Conservation (phyloP, 2,329 filamentous ascomycete species). For the Fusarium sp. region DNA sequence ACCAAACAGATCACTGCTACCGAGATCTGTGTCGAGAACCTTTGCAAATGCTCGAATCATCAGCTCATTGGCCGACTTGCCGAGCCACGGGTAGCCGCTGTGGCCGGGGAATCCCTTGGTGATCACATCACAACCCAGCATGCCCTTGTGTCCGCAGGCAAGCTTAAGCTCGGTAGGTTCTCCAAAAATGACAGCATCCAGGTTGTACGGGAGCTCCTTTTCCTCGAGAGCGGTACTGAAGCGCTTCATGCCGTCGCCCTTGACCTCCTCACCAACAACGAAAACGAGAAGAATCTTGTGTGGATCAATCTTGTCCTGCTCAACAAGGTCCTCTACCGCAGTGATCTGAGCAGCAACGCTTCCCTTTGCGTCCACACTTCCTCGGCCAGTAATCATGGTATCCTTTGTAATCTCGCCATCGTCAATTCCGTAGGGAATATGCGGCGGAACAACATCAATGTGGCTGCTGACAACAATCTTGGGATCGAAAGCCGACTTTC, state of each 20-base stretch:
- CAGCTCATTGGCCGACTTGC: constrained; percentile 85
- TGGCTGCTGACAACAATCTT: constrained; percentile 80
- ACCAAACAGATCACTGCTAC: constrained; percentile 81
- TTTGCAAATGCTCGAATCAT: constrained; percentile 79
- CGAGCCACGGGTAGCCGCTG: constrained; percentile 92
- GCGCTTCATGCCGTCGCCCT: constrained; percentile 82
- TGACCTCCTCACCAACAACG: constrained; percentile 86
- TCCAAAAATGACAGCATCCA: constrained; percentile 85
- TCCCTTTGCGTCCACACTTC: constrained; percentile 79
- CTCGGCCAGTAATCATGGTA: constrained; percentile 76
- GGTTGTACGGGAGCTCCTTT: constrained; percentile 53
- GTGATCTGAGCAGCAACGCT: constrained; percentile 80
- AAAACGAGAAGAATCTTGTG: constrained; percentile 72
- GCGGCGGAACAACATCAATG: constrained; percentile 83
- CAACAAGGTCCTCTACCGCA: constrained; percentile 71
- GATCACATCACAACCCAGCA: constrained; percentile 73
- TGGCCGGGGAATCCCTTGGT: constrained; percentile 84
- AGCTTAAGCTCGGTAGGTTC: constrained; percentile 93
- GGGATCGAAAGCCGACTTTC: constrained; percentile 59
- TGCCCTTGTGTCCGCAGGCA: constrained; percentile 92
- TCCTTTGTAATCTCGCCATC: constrained; percentile 59
- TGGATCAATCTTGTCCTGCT: constrained; percentile 54
- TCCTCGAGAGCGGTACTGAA: constrained; percentile 59
- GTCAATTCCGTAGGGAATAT: constrained; percentile 75
- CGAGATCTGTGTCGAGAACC: constrained; percentile 77